Base-by-base conservation (phyloP, 225 moss, liverwort and hornwort genomes). In the Lunularia cruciata region DNA sequence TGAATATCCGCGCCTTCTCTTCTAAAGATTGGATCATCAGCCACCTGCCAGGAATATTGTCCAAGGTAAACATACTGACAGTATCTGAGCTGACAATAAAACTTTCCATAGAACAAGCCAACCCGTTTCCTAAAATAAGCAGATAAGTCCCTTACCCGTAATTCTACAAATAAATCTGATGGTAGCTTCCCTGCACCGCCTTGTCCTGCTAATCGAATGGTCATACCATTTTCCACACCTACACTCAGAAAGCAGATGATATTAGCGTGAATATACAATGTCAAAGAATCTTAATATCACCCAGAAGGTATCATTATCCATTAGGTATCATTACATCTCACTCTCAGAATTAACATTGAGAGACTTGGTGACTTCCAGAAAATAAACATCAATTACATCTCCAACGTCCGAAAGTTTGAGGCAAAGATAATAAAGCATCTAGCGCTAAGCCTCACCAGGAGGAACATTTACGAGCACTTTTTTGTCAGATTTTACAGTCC, bases 171-270 rank as follows among this genome's bases (percentile, higher is more conserved):
- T 23, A 92, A 81, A 75, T 96, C 88, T 64, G 79, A 86, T 74
- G 86, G 70, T 71, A 69, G 81, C 33, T 73, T 69, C 71, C 94
- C 94, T 65, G 76, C 80, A 75, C 86, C 88, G 49, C 90, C 87
- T 79, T 96, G 90, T 57, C 90, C 90, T 51, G 70, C 73, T 57
- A 96, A 68, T 67, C 88, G 88, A 45, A 95, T 79, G 51, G 73
- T 64, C 57, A 84, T 73, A 70, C 88, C 92, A 72, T 47, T 90
- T 0, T 90, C 92, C 78, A 96, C 92, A 71, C 92, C 94, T 89
- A 68, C 61, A 75, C 64, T 16, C 53, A n/a, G n/a, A n/a, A n/a
- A n/a, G n/a, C n/a, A n/a, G n/a, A n/a, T n/a, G n/a, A n/a, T n/a
- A n/a, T n/a, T n/a, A n/a, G n/a, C n/a, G n/a, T n/a, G n/a, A n/a